Conservation (phyloP, 2,329 filamentous ascomycete genomes). For the Fusarium tanahbumbuense region DNA sequence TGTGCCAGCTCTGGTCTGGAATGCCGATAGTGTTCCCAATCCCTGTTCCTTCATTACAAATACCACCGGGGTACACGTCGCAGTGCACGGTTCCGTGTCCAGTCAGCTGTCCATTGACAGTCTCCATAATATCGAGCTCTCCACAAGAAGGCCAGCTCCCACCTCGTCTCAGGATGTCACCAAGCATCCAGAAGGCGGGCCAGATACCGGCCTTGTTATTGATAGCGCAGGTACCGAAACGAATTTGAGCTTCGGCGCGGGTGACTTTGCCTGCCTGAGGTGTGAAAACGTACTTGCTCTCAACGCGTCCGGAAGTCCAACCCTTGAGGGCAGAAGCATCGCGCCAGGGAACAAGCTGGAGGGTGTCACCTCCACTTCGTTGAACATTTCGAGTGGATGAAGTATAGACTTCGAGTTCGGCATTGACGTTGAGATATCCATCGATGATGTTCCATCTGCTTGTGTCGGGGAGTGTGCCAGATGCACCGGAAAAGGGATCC, state of each 20-base stretch:
- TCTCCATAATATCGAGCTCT: conserved; percentile 40
- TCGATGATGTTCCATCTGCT: conserved; percentile 59
- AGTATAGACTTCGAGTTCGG: conserved; percentile 61
- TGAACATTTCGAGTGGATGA: conserved; percentile 59
- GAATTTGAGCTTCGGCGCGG: conserved; percentile 58
- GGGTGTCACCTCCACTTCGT: conserved; percentile 60
- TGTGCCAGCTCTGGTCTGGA: conserved; percentile 56
- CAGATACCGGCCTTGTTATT: conserved; percentile 58
- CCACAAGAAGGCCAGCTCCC: conserved; percentile 42
- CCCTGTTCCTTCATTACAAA: conserved; percentile 61
- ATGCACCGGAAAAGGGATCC: conserved; percentile 58
- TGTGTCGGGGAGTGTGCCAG: conserved; percentile 52
- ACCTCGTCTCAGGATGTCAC: conserved; percentile 33
- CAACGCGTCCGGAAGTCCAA: conserved; percentile 64
- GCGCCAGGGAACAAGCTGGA: conserved; percentile 62
- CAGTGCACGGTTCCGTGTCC: conserved; percentile 39
- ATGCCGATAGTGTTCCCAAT: conserved; percentile 48
- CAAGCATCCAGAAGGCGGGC: conserved; percentile 46
- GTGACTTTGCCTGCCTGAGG: conserved; percentile 56
- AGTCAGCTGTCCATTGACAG: conserved; percentile 30
- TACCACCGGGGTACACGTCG: conserved; percentile 51
- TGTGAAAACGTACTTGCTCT: conserved; percentile 60
- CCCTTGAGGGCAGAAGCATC: conserved; percentile 47
- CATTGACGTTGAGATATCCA: conserved; percentile 57
- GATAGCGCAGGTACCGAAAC: conserved; percentile 55